Evolutionary conservation across 495 filamentous ascomycete species (phyloP), one percentile per base, ranked within the genome.

Genomic region (Talaromyces nanjingensis): DNA sequence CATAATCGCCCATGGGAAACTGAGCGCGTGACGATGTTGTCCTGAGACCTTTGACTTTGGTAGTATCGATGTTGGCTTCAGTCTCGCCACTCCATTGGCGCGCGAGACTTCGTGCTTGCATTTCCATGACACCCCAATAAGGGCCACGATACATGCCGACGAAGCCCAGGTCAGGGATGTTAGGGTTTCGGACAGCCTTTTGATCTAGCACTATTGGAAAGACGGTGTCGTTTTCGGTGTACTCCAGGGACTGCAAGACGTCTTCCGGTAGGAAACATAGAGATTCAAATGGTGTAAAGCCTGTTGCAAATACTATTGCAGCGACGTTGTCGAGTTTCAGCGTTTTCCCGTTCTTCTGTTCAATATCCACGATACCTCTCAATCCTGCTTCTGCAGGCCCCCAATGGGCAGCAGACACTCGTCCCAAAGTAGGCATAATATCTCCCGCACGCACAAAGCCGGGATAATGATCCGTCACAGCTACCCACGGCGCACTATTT

Each of bases 101-200:
- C 0, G 81, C 81, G 2, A 94, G 69, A 63, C 87, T 85, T 14
- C 86, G 83, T 0, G 91, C 89, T 73, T 96, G 92, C 84, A 92
- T 87, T 69, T 97, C 92, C 81, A 93, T 89, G 1, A 90, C 83
- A 0, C 88, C 89, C 89, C 91, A 97, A 73, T 89, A 96, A 0
- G 92, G 90, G 1, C 90, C 89, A 39, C 90, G 84, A 71, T 96
- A 93, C 73, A 93, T 89, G 4, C 92, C 92, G 0, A 96, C 86
- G 64, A 96, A 96, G 0, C 89, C 90, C 1, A 93, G 73, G 22
- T 84, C 83, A 0, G 86, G 83, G 1, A 92, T 69, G 4, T 74
- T 72, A 0, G 80, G 78, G 66, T 88, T 86, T 37, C 87, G 77
- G 4, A 84, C 88, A 18, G 81, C 80, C 64, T 87, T 86, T 55